phyloP scores from a whole-genome alignment of 2,329 filamentous ascomycete species.

The Peltaster fructicola region DNA sequence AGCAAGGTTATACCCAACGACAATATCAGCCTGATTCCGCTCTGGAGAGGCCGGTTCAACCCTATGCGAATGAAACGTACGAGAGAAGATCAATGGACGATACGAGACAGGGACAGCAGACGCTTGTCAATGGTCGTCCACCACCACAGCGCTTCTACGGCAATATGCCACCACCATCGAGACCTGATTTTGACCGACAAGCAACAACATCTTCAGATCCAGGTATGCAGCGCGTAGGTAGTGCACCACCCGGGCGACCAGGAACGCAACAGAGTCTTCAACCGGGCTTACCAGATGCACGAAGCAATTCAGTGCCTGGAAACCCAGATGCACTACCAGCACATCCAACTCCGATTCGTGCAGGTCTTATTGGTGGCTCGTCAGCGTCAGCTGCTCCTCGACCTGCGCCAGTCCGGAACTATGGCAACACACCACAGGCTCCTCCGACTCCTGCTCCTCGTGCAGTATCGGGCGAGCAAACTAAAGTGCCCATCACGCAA shows the following conservation, averaged over 20 bases:
- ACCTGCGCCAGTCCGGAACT: constrained; percentile 36
- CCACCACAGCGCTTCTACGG: constrained; percentile 5
- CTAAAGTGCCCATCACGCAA: constrained; percentile 45
- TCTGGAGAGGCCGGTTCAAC: too few relatives aligned
- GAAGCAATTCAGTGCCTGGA: too few relatives aligned
- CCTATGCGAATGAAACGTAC: constrained; percentile 9
- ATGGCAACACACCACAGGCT: constrained; percentile 21
- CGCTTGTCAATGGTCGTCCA: constrained; percentile 12
- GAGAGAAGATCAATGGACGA: constrained; percentile 14
- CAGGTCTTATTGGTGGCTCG: constrained; percentile 26
- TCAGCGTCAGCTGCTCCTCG: constrained; percentile 21
- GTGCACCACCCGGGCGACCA: constrained; percentile 2
- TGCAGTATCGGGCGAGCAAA: too few relatives aligned
- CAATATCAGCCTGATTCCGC: constrained; percentile 9
- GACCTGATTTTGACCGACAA: constrained; percentile 8
- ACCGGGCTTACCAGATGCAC: not conserved
- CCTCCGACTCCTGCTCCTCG: constrained; percentile 14
- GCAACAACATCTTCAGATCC: constrained; percentile 12
- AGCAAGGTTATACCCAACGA: constrained; percentile 2
- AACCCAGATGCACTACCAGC: constrained; percentile 39
- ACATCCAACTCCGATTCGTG: constrained; percentile 37
- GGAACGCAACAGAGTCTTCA: not conserved
- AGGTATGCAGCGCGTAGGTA: constrained; percentile 6
- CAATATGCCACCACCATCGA: constrained; percentile 3
- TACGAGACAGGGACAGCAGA: constrained; percentile 5